Conservation (phyloP, 1,139 yeast genomes). For the Lodderomyces margitis region DNA sequence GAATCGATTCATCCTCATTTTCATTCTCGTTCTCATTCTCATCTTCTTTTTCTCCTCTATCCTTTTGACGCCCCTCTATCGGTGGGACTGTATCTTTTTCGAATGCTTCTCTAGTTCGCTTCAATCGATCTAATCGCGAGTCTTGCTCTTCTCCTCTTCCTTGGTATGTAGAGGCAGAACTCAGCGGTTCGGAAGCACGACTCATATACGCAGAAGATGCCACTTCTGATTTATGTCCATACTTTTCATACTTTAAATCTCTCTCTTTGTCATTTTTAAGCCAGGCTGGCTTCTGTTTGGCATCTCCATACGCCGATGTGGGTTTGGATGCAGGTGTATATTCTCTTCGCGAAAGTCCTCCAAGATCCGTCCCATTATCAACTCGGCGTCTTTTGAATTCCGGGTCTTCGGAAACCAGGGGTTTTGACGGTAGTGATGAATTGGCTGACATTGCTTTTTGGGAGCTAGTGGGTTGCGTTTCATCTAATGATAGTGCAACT, state of each 20-base stretch:
- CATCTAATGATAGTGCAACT: no score
- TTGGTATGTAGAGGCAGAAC: background rate
- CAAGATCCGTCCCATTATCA: background rate
- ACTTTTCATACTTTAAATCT: constrained; percentile 38
- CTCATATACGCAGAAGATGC: background rate
- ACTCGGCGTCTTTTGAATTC: constrained; percentile 4
- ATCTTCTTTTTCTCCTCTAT: background rate
- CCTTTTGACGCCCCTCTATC: constrained; percentile 1
- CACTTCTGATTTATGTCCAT: constrained; percentile 24
- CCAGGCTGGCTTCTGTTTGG: constrained; percentile 40
- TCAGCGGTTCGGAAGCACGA: background rate
- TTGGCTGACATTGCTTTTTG: constrained; percentile 1
- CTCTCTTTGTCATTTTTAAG: constrained; percentile 21
- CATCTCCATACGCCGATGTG: constrained; percentile 27
- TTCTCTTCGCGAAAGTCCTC: constrained; percentile 1
- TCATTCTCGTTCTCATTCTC: constrained; percentile 7
- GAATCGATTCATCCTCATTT: constrained; percentile 12
- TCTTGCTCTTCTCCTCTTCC: constrained; percentile 1
- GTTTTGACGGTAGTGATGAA: background rate
- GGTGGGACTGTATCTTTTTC: constrained; percentile 1
- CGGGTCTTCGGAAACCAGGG: background rate
- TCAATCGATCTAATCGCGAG: constrained; percentile 8
- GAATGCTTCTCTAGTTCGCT: constrained; percentile 9
- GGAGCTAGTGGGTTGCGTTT: no score
- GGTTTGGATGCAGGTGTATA: background rate